Percentiles rank a stretch among this genome's conserved stretches.
Conservation (phyloP, 208 protist species). For the Trichomonas vaginalis region DNA sequence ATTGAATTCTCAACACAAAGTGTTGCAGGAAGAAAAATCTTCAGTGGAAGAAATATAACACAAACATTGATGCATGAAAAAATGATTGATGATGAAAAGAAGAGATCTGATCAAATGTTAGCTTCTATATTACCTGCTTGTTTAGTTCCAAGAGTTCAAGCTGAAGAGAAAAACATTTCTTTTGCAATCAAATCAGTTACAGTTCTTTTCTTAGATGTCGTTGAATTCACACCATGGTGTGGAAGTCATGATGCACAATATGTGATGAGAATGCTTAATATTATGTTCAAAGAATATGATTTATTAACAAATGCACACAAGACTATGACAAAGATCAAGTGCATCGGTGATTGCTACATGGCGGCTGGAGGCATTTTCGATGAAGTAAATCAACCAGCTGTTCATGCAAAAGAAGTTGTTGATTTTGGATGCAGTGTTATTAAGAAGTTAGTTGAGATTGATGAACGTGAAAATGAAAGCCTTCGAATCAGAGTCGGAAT, state of each 20-base stretch:
- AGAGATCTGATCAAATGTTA: background rate
- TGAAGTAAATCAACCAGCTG: background rate
- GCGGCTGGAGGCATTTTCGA: background rate
- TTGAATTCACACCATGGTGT: background rate
- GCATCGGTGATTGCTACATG: background rate
- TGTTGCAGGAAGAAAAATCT: background rate
- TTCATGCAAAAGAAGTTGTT: background rate
- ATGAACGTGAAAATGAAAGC: background rate
- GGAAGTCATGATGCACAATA: background rate
- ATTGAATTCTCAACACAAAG: background rate
- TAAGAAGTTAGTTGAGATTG: background rate
- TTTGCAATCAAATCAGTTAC: background rate
- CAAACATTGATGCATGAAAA: background rate
- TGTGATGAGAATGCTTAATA: background rate
- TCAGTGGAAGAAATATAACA: background rate
- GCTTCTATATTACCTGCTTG: background rate
- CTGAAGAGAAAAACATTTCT: background rate
- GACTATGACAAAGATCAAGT: background rate
- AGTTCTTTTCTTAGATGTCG: background rate
- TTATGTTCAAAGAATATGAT: background rate
- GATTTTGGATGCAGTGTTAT: background rate
- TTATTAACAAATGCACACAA: background rate
- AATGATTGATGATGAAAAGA: background rate
- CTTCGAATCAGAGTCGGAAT: background rate
- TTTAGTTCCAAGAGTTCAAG: background rate